phyloP scores from a whole-genome alignment of 2,329 filamentous ascomycete genomes.

The Fusarium torulosum region DNA sequence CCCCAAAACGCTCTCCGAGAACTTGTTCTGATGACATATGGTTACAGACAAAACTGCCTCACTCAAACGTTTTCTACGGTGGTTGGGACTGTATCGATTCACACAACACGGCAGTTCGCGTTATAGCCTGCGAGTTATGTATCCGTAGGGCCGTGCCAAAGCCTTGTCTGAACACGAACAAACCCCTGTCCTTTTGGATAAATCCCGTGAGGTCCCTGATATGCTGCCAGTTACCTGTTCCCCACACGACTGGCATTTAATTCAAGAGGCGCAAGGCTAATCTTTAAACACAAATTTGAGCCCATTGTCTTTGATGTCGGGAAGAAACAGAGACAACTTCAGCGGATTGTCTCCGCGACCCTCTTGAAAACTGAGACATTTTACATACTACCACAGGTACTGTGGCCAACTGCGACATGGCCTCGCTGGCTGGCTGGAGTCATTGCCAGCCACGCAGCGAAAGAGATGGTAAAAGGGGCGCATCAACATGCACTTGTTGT shows the following conservation, averaged over 20 bases:
- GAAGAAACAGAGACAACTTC: constrained; percentile 26
- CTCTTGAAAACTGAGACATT: constrained; percentile 22
- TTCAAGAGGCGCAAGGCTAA: constrained; percentile 35
- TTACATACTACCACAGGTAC: background rate
- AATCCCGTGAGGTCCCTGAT: constrained; percentile 19
- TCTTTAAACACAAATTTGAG: constrained; percentile 30
- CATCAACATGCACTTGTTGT: constrained; percentile 2
- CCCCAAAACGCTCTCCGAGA: background rate
- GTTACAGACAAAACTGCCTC: background rate
- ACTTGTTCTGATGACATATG: background rate
- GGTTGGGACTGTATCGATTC: background rate
- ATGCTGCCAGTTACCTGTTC: constrained; percentile 22
- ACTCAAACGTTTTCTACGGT: background rate
- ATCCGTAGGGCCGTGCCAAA: constrained; percentile 1
- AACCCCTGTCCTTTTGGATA: background rate
- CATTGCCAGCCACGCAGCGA: constrained; percentile 25
- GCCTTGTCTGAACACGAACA: constrained; percentile 4
- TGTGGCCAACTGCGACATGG: constrained; percentile 22
- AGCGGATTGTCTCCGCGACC: constrained; percentile 14
- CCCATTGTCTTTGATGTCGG: constrained; percentile 23
- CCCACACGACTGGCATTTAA: constrained; percentile 17
- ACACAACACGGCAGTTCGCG: constrained; percentile 1
- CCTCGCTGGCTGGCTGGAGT: constrained; percentile 11
- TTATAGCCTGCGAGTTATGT: background rate
- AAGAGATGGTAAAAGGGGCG: constrained; percentile 17